Conservation (phyloP, 1,139 yeast genomes). For the Debaryomyces nepalensis region DNA sequence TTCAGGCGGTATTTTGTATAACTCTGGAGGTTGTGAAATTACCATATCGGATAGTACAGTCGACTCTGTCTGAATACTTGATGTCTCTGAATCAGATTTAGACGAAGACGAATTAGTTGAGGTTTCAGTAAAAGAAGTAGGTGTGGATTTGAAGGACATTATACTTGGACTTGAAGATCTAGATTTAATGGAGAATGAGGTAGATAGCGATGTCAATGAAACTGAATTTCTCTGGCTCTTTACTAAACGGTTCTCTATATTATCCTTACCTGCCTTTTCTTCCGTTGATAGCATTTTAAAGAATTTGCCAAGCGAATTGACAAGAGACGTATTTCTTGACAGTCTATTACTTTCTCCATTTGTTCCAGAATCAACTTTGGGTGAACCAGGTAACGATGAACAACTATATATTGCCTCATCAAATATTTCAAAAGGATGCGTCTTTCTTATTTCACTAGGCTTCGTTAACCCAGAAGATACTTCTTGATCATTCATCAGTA, state of each 20-base stretch:
- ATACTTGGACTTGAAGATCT: constrained; percentile 51
- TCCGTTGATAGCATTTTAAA: constrained; percentile 43
- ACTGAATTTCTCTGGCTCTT: constrained; percentile 34
- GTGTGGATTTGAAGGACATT: constrained; percentile 46
- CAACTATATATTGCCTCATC: constrained; percentile 77
- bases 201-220: constrained; percentile 47
- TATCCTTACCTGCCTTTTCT: constrained; percentile 21
- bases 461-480: constrained; percentile 21
- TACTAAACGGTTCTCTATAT: constrained; percentile 11
- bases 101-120: constrained; percentile 32
- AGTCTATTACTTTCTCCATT: constrained; percentile 18
- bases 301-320: constrained; percentile 43
- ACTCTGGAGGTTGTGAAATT: constrained; percentile 48
- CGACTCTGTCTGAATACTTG: constrained; percentile 13
- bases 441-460: constrained; percentile 45
- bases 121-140: constrained; percentile 46
- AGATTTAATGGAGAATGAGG: constrained; percentile 39
- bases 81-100: constrained; percentile 32
- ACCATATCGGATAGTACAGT: constrained; percentile 12
- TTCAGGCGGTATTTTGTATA: constrained; percentile 50
- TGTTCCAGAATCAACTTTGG: constrained; percentile 16
- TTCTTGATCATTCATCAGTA: constrained; percentile 24
- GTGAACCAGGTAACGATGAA: constrained; percentile 36
- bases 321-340: constrained; percentile 34
- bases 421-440: constrained; percentile 72